These are phyloP conservation scores for Acrodontium crateriforme DNA, from an alignment of 2,329 filamentous ascomycete species.

Conservation along the genomic window DNA sequence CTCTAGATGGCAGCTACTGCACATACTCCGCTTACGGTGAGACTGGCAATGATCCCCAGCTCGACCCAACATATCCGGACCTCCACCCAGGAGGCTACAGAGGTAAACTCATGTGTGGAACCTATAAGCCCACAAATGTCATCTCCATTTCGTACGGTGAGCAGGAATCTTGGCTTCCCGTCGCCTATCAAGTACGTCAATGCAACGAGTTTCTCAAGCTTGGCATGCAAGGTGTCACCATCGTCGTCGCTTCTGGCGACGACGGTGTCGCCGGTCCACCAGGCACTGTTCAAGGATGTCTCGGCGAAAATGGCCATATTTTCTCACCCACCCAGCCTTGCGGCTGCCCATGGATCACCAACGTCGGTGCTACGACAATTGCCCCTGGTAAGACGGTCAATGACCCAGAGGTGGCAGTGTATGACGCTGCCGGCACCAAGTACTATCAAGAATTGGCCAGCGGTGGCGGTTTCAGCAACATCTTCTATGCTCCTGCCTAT, in stretches of 20 bases:
- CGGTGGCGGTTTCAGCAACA: slow-evolving; percentile 23
- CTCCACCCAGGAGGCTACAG: slow-evolving; percentile 33
- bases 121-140: slow-evolving; percentile 42
- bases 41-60: slow-evolving; percentile 32
- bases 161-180: slow-evolving; percentile 39
- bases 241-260: slow-evolving; percentile 37
- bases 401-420: slow-evolving; percentile 8
- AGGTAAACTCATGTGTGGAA: slow-evolving; percentile 31
- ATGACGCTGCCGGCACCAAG: slow-evolving; percentile 6
- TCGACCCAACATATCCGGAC: slow-evolving; percentile 39
- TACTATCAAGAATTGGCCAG: slow-evolving; percentile 5
- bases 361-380: slow-evolving; percentile 1
- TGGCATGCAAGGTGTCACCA: slow-evolving; percentile 35
- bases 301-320: slow-evolving; percentile 1
- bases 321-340: slow-evolving; percentile 17
- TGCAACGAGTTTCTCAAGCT: slow-evolving; percentile 36
- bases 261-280: slow-evolving; percentile 27
- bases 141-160: slow-evolving; percentile 48
- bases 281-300: slow-evolving; percentile 8
- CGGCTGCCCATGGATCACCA: slow-evolving; percentile 12
- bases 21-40: too few species aligned
- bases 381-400: slow-evolving; percentile 14
- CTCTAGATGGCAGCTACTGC: neutral
- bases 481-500: slow-evolving; percentile 18
- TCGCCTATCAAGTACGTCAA: slow-evolving; percentile 38